These are phyloP conservation scores for Effrenium voratum DNA, from an alignment of 73 alveolate species.

Conservation along the genomic window DNA sequence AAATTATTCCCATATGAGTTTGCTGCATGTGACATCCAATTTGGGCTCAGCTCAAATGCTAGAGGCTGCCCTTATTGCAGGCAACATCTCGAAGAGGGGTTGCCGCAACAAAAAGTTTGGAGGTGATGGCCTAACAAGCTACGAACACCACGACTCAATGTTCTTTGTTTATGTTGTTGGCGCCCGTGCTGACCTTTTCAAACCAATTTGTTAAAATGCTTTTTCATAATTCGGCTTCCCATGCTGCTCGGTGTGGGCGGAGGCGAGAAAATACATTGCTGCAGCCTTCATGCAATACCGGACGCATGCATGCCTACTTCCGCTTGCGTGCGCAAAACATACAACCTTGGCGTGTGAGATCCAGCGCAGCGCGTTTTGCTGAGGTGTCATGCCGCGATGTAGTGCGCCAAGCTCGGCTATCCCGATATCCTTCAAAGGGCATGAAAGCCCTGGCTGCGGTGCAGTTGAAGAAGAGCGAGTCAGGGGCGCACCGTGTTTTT, in stretches of 20 bases:
- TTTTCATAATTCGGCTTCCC: not conserved
- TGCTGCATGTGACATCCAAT: slow-evolving; percentile 39
- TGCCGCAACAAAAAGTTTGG: slow-evolving; percentile 50
- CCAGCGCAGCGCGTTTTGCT: not conserved
- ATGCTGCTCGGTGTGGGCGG: not conserved
- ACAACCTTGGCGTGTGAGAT: not conserved
- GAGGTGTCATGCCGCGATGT: slow-evolving; percentile 74
- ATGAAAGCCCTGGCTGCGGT: not conserved
- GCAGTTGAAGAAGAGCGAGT: not conserved
- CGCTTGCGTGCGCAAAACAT: not conserved
- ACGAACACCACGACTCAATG: not conserved
- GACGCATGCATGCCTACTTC: not conserved
- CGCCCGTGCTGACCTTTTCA: slow-evolving; percentile 31
- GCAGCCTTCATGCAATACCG: not conserved
- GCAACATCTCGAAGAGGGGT: not conserved
- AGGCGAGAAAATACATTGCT: not conserved
- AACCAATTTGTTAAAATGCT: not conserved
- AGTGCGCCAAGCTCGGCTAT: slow-evolving; percentile 33
- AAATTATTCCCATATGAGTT: not conserved
- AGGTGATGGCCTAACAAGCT: slow-evolving; percentile 30
- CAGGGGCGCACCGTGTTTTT: slow-evolving; percentile 43
- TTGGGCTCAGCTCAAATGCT: slow-evolving; percentile 19
- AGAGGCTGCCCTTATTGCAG: slow-evolving; percentile 52
- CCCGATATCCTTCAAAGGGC: not conserved
- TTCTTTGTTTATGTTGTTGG: slow-evolving; percentile 65